Conservation (phyloP, 2,329 filamentous ascomycete genomes). For the Teratosphaeria gauchensis region DNA sequence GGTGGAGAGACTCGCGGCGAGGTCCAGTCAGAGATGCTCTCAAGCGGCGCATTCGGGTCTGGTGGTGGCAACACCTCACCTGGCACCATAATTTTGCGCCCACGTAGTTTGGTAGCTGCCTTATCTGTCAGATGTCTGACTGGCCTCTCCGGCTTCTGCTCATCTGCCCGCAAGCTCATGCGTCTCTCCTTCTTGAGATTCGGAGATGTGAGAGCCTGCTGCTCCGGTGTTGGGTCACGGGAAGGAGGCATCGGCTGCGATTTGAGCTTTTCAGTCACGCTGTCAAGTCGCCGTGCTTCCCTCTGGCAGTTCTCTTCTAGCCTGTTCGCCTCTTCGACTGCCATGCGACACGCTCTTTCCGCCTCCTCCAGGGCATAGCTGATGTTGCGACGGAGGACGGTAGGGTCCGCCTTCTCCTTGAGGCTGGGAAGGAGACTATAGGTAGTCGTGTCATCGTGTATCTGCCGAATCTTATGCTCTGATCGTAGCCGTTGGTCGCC, state of each 20-base stretch:
- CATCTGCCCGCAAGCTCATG: constrained; percentile 20
- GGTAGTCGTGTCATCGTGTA: constrained; percentile 39
- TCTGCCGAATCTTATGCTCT: constrained; percentile 31
- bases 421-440: constrained; percentile 44
- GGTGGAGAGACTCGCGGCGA: constrained; percentile 28
- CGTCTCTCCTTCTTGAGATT: constrained; percentile 24
- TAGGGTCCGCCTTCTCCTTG: constrained; percentile 42
- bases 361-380: constrained; percentile 38
- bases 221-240: constrained; percentile 47
- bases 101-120: constrained; percentile 24
- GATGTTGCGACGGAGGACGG: constrained; percentile 45
- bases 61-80: constrained; percentile 36
- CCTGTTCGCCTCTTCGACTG: constrained; percentile 24
- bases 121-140: constrained; percentile 19
- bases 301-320: constrained; percentile 25
- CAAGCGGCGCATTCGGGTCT: constrained; percentile 30
- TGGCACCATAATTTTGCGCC: constrained; percentile 32
- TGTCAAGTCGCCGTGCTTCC: constrained; percentile 44
- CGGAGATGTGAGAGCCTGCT: constrained; percentile 23
- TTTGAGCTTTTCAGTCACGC: constrained; percentile 53
- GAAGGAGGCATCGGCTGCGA: constrained; percentile 52
- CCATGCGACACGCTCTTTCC: constrained; percentile 25
- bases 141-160: constrained; percentile 17
- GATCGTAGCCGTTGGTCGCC: constrained; percentile 40
- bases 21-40: constrained; percentile 30